phyloP scores from a whole-genome alignment of 306 rosid genomes.

The Dryas octopetala region DNA sequence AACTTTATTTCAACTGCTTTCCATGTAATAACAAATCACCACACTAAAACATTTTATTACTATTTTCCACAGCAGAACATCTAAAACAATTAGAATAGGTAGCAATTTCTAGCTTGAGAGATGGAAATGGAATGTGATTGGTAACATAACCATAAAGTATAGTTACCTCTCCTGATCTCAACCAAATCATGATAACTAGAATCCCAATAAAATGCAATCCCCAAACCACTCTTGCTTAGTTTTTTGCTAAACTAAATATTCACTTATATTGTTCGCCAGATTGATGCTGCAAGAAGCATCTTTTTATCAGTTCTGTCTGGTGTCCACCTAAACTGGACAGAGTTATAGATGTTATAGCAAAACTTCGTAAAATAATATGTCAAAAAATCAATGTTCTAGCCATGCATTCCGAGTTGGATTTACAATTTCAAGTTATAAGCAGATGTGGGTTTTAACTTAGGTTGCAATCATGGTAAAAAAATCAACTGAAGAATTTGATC shows the following conservation, averaged over 20 bases:
- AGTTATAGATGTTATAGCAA: no score
- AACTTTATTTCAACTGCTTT: slow-evolving; percentile 46
- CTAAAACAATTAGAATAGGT: no score
- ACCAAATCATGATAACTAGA: not conserved
- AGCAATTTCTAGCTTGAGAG: not conserved
- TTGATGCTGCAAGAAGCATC: not conserved
- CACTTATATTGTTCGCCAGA: not conserved
- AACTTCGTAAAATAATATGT: no score
- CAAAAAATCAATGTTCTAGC: no score
- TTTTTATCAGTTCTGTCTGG: not conserved
- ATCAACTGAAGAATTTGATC: no score
- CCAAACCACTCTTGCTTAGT: not conserved
- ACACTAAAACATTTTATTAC: slow-evolving; percentile 38
- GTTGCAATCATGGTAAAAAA: no score
- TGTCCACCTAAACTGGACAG: no score
- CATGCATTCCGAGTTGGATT: no score
- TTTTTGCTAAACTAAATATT: not conserved
- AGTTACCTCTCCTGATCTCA: not conserved
- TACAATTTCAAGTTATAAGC: no score
- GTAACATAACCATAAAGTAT: not conserved
- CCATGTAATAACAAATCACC: slow-evolving; percentile 56
- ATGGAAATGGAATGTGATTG: not conserved
- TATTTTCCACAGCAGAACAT: not conserved
- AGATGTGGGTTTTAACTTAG: no score
- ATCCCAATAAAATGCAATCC: not conserved